Evolutionary conservation across 352 stramenopile species (phyloP), one percentile per base, ranked within the genome.

Genomic region (Globisporangium camurandrum): DNA sequence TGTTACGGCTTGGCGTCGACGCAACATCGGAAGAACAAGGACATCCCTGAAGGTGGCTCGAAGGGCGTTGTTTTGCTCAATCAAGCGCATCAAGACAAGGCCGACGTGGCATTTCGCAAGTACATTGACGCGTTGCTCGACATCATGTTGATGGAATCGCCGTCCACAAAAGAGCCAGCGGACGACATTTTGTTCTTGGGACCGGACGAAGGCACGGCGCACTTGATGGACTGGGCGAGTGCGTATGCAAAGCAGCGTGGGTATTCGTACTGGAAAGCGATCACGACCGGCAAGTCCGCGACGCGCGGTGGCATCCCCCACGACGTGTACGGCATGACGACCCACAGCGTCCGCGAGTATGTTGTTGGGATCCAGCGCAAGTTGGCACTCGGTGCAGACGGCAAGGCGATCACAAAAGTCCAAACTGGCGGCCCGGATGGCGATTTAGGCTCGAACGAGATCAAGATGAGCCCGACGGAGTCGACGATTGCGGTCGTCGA

Each of bases 21-120:
- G 8, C 96, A 99, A 66, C 95, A 99, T 62, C 83, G 97, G 36
- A 99, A 99, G 75, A 99, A 99, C 79, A 99, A 99, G 79, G 96
- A 99, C 65, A 98, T 99, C 55, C 95, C 96, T 2, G 96, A 99
- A 66, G 96, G 96, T 41, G 96, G 96, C 47, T 97, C 89, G 37
- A 99, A 99, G 73, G 96, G 84, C 37, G 95, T 99, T 1, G 66
- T 96, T 31, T 71, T 99, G 31, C 83, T 98, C 28, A 94, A 99
- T 75, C 86, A 90, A 40, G 80, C 80, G 22, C 88, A 95, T 64
- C 67, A 72, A 54, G 76, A 85, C 59, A 97, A 96, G 66, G 73
- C 71, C 14, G 75, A 91, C 36, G 75, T 92, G 24, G 78, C 75
- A 7, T 96, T 98, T 76, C 81, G 95, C 61, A 98, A 99, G 84